phyloP scores from a whole-genome alignment of 2,329 filamentous ascomycete genomes.

The Ceratocystis lukuohia region DNA sequence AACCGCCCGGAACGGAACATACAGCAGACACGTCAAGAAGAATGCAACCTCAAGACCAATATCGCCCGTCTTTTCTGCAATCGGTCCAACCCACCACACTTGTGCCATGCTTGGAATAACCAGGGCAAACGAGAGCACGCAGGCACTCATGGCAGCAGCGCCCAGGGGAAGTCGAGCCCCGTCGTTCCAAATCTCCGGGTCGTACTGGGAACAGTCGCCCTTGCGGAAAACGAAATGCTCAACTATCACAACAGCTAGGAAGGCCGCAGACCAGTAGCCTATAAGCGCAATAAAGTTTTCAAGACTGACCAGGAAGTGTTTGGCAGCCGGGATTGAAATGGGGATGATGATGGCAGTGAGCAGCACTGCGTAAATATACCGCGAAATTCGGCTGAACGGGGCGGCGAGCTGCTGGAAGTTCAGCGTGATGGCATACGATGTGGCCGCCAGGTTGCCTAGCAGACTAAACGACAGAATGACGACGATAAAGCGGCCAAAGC shows the following conservation, averaged over 20 bases:
- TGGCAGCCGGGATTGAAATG: conserved; percentile 41
- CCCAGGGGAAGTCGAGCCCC: conserved; percentile 34
- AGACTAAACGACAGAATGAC: conserved; percentile 45
- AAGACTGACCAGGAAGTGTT: conserved; percentile 43
- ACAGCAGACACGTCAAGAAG: conserved; percentile 35
- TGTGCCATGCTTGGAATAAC: conserved; percentile 48
- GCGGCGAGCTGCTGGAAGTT: conserved; percentile 52
- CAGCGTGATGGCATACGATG: conserved; percentile 48
- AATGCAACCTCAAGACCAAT: conserved; percentile 54
- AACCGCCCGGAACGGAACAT: conserved; percentile 34
- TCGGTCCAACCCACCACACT: conserved; percentile 48
- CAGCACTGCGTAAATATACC: conserved; percentile 43
- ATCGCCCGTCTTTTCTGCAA: conserved; percentile 47
- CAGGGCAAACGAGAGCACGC: conserved; percentile 34
- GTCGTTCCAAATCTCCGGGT: conserved; percentile 36
- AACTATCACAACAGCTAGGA: conserved; percentile 35
- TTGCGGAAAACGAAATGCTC: conserved; percentile 38
- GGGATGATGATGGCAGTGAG: conserved; percentile 47
- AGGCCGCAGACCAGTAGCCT: conserved; percentile 45
- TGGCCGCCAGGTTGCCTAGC: conserved; percentile 45
- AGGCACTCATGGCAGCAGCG: conserved; percentile 35
- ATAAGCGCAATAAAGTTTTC: conserved; percentile 45
- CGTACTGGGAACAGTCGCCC: conserved; percentile 33
- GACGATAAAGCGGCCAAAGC: conserved; percentile 49
- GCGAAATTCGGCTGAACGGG: conserved; percentile 40